Percentiles rank a stretch among this genome's conserved stretches.
Evolutionary conservation across 2,329 filamentous ascomycete genomes (phyloP).

Genomic region (Pseudocercospora cruenta): DNA sequence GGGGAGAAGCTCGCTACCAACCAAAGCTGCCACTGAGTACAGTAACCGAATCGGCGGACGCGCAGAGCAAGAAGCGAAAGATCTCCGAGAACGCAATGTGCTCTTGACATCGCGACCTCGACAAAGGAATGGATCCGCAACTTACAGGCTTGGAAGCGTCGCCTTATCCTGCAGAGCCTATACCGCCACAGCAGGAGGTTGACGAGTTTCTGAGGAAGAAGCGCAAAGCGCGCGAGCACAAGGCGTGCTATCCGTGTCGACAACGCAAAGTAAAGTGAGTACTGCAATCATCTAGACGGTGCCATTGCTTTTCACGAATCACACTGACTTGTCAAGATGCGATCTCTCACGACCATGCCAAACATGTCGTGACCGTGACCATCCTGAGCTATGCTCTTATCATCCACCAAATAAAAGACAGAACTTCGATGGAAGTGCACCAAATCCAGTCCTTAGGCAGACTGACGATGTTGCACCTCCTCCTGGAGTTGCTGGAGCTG

Average conservation of each 20-base stretch:
- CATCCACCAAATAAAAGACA: conserved; percentile 44
- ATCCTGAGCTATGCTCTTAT: conserved; percentile 54
- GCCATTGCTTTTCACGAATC: neutral
- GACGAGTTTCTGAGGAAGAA: conserved; percentile 55
- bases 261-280: conserved; percentile 44
- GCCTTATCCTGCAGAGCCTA: conserved; percentile 13
- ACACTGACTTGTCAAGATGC: conserved; percentile 42
- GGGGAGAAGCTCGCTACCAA: neutral
- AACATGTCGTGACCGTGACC: conserved; percentile 55
- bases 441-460: conserved; percentile 19
- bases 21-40: neutral
- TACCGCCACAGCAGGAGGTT: conserved; percentile 48
- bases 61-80: neutral
- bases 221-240: conserved; percentile 56
- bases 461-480: conserved; percentile 24
- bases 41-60: neutral
- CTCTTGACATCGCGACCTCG: conserved; percentile 8
- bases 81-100: conserved; percentile 1
- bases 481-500: conserved; percentile 14
- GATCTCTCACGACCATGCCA: conserved; percentile 53
- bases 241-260: conserved; percentile 56
- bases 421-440: conserved; percentile 30
- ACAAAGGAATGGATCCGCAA: conserved; percentile 27
- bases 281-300: neutral
- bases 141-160: conserved; percentile 23